These are phyloP conservation scores for Salix purpurea DNA, from an alignment of 345 rosid species.

Conservation along the genomic window DNA sequence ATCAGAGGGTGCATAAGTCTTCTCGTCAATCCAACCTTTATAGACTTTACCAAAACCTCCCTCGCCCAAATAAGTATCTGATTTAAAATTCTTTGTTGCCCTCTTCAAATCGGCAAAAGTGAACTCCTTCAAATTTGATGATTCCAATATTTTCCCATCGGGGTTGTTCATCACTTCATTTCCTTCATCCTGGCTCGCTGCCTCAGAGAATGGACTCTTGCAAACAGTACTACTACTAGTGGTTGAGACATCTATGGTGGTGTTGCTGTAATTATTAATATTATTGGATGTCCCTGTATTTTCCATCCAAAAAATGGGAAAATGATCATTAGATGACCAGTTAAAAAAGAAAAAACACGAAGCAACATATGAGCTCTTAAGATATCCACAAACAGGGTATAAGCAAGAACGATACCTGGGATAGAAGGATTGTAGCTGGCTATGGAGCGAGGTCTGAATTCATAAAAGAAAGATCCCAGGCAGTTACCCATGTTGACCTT, in stretches of 20 bases:
- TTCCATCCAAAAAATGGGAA: slow-evolving; percentile 7
- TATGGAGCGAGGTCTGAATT: not conserved
- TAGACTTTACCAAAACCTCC: slow-evolving; percentile 84
- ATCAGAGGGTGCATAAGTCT: slow-evolving; percentile 54
- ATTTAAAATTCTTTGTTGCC: slow-evolving; percentile 58
- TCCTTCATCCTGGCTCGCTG: slow-evolving; percentile 30
- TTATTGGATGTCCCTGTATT: slow-evolving; percentile 19
- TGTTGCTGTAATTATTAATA: slow-evolving; percentile 16
- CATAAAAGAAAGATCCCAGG: slow-evolving; percentile 19
- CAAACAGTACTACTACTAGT: slow-evolving; percentile 32
- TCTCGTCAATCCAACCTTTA: slow-evolving; percentile 77
- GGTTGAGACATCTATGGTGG: slow-evolving; percentile 28
- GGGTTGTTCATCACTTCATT: slow-evolving; percentile 16
- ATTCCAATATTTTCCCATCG: slow-evolving; percentile 33
- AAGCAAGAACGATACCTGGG: slow-evolving; percentile 24
- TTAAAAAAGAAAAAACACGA: not conserved
- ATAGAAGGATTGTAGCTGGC: slow-evolving; percentile 1
- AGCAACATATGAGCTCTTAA: not conserved
- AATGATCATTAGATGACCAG: not conserved
- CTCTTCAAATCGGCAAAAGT: slow-evolving; percentile 53
- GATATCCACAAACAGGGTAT: not conserved
- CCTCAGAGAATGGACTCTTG: slow-evolving; percentile 39
- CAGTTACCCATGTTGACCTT: slow-evolving; percentile 42
- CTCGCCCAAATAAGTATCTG: slow-evolving; percentile 66
- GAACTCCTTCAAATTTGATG: slow-evolving; percentile 45